Conservation (phyloP, 345 rosid genomes). For the Salix brachista region DNA sequence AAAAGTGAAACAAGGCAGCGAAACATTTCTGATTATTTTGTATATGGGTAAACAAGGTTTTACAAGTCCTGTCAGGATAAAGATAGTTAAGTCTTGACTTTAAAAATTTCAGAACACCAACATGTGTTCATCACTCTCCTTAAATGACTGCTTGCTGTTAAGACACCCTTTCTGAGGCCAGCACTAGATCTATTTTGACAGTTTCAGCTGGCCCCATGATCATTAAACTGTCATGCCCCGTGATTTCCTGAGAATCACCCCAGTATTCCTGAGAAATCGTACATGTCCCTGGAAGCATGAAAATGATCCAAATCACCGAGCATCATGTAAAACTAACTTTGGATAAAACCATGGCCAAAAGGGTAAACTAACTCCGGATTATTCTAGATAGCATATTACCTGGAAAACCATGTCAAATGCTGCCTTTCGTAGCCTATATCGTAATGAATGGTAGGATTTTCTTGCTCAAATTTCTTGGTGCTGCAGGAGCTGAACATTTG, state of each 20-base stretch:
- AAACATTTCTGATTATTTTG: background rate
- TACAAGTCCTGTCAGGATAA: background rate
- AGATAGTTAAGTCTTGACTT: background rate
- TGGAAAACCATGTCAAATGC: background rate
- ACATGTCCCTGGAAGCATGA: background rate
- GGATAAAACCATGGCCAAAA: background rate
- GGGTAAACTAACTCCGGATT: background rate
- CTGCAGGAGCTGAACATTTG: background rate
- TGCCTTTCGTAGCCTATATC: background rate
- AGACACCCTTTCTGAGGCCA: background rate
- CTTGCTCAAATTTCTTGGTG: background rate
- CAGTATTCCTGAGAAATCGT: background rate
- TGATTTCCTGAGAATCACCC: background rate
- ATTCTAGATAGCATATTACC: background rate
- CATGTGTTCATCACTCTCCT: background rate
- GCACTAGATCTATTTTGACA: background rate
- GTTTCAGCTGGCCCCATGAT: background rate
- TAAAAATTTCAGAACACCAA: background rate
- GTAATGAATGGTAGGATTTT: background rate
- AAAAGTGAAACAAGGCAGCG: background rate
- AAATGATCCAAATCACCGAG: background rate
- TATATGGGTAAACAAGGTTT: background rate
- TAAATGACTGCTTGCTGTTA: background rate
- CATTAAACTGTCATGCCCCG: background rate
- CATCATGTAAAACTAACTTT: background rate